Evolutionary conservation across 176 grass and related monocot species (phyloP).

Genomic region (Otatea glauca): DNA sequence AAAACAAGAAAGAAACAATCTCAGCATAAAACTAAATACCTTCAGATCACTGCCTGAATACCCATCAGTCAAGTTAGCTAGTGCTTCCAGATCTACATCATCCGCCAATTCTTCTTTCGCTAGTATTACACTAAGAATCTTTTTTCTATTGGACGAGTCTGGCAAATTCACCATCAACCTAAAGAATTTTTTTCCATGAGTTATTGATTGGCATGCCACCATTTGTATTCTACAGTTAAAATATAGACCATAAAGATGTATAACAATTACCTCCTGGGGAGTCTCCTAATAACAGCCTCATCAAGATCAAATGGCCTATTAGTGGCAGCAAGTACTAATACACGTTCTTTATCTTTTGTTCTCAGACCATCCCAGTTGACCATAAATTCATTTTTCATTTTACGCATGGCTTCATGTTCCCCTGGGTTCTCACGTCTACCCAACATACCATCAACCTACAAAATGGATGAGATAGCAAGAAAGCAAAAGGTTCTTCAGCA

Average conservation of each 20-base stretch:
- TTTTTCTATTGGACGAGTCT: constrained; percentile 81
- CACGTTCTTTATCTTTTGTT: constrained; percentile 93
- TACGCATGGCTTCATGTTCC: constrained; percentile 99
- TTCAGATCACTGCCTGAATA: constrained; percentile 99
- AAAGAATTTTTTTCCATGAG: constrained; percentile 26
- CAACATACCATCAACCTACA: constrained; percentile 92
- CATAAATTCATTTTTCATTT: constrained; percentile 99
- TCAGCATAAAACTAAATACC: constrained; percentile 51
- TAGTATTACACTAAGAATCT: constrained; percentile 90
- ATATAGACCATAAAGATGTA: constrained; percentile 2
- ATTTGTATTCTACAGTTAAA: constrained; percentile 19
- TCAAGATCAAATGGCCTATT: constrained; percentile 99
- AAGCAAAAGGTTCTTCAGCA: background rate
- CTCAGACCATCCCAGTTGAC: constrained; percentile 98
- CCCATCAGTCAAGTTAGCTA: constrained; percentile 84
- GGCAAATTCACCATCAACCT: constrained; percentile 99
- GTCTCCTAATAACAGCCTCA: constrained; percentile 95
- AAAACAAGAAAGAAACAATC: constrained; percentile 11
- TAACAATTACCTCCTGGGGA: constrained; percentile 77
- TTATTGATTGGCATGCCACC: constrained; percentile 30
- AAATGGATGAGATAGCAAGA: constrained; percentile 10
- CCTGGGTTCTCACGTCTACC: constrained; percentile 96
- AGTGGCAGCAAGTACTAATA: constrained; percentile 95
- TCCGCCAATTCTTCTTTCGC: constrained; percentile 85
- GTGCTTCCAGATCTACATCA: constrained; percentile 75